Base-by-base conservation (phyloP, 805 yeast genomes). In the Lipomyces orientalis region DNA sequence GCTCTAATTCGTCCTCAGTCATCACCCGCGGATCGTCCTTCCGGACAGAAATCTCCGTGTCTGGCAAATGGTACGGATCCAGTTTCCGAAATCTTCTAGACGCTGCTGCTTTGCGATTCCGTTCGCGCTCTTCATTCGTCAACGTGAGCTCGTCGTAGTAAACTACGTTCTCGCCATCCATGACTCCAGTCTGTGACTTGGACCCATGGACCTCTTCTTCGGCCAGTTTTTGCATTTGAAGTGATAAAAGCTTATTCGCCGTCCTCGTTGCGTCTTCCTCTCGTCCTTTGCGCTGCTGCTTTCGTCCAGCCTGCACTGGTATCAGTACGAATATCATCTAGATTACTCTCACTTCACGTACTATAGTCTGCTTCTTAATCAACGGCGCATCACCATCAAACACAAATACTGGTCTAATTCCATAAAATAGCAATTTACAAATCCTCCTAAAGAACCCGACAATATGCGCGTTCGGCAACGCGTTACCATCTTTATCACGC, bases 401-500 rank as follows among this genome's bases (percentile, higher is more conserved):
- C 0, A 93, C 95, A 82, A 93, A 93, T 5, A 93, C 89, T 0
- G 98, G 98, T 61, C 81, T 83, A 22, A 90, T 92, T 0, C 98
- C 98, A 80, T 88, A 90, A 76, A 87, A 95, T 31, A 95, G 78
- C 68, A 95, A 79, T 74, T 95, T 95, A 80, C 98, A 93, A 16
- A 95, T 93, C 64, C 99, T 83, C 70, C 98, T 81, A 77, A 94
- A 94, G 75, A 95, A 95, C 8, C 99, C 99, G n/a, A 93, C 90
- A 22, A 95, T 86, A 77, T 95, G 99, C 0, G 97, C 89, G 68
- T 88, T 90, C 37, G 85, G 83, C 67, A 93, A 77, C 0, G 91
- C 85, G 67, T 89, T 86, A 7, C 98, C 99, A 37, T 90, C 89
- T 52, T 86, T 80, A 76, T 93, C 97, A 72, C 98, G 84, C 29